A percentile compares a stretch with the other conserved stretches of the same genome.
Evolutionary conservation across 202 grass and related monocot species (phyloP).

Genomic region (Tripidium arundinaceum): DNA sequence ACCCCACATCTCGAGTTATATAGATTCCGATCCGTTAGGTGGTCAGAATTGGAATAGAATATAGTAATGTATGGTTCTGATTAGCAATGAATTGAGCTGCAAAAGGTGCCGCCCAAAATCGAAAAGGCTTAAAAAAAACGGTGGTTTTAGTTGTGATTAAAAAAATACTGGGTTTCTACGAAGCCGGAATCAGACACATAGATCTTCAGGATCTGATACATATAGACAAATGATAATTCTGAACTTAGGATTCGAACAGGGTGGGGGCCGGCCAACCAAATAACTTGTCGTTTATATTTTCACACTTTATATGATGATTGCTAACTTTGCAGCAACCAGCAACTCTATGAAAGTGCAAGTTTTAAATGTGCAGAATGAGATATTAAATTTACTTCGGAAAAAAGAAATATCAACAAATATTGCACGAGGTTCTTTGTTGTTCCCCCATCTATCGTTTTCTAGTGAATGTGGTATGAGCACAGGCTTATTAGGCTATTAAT

Average conservation of each 20-base stretch:
- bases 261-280: background rate
- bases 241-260: background rate
- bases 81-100: background rate
- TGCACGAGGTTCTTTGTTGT: background rate
- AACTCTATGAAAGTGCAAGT: background rate
- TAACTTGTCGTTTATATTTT: background rate
- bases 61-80: background rate
- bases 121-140: background rate
- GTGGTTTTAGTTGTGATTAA: background rate
- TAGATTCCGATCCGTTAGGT: background rate
- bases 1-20: background rate
- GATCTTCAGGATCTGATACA: slow-evolving; percentile 1
- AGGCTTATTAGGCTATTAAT: background rate
- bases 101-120: background rate
- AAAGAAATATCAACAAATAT: background rate
- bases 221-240: background rate
- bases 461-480: background rate
- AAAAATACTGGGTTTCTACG: slow-evolving; percentile 15
- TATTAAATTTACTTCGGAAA: background rate
- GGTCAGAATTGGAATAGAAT: background rate
- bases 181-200: slow-evolving; percentile 23
- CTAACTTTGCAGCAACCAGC: background rate
- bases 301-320: background rate
- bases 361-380: background rate
- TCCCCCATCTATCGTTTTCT: background rate